Conservation (phyloP, 1,284 basidiomycete genomes). For the Sanghuangporus sanghuang region DNA sequence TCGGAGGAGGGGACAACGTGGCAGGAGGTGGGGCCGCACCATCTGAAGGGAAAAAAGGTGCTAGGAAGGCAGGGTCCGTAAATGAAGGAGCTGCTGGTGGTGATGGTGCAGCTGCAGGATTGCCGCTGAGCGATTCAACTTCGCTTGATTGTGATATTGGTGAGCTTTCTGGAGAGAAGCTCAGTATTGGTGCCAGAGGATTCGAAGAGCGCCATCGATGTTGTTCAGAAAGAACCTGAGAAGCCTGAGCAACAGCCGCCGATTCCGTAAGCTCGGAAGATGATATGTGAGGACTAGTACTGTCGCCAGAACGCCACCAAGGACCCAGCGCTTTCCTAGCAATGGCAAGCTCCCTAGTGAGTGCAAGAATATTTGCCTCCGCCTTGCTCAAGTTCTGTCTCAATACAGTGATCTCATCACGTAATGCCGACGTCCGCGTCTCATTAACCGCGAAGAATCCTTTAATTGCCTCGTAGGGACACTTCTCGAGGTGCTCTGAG, state of each 20-base stretch:
- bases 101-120: neutral
- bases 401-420: constrained; percentile 57
- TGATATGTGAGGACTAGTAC: constrained; percentile 18
- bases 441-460: constrained; percentile 51
- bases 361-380: constrained; percentile 43
- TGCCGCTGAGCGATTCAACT: constrained; percentile 3
- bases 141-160: constrained; percentile 16
- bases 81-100: constrained; percentile 8
- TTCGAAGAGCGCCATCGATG: constrained; percentile 3
- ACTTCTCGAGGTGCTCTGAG: constrained; percentile 39
- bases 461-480: constrained; percentile 59
- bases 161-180: constrained; percentile 2
- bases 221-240: constrained; percentile 13
- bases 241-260: neutral
- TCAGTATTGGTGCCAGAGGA: constrained; percentile 9
- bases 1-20: neutral
- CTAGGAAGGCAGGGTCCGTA: constrained; percentile 28
- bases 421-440: constrained; percentile 38
- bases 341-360: constrained; percentile 47
- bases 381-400: constrained; percentile 47
- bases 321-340: constrained; percentile 55
- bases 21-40: neutral
- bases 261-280: constrained; percentile 3
- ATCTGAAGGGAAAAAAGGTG: constrained; percentile 44
- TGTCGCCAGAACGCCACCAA: constrained; percentile 44